These are phyloP conservation scores for Lachnellula arida DNA, from an alignment of 2,329 filamentous ascomycete species.

Conservation along the genomic window DNA sequence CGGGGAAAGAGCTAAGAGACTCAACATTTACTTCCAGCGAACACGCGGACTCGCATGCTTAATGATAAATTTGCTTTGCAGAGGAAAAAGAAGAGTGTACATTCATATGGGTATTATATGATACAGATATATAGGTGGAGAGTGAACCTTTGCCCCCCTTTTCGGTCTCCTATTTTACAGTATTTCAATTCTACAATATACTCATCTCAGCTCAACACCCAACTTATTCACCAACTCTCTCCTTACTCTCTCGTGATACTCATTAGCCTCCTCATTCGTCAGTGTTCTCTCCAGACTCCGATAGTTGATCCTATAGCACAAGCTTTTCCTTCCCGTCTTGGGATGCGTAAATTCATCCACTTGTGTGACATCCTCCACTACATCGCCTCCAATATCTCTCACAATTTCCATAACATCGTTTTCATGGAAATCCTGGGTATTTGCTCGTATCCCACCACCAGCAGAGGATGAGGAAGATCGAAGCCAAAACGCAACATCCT, in stretches of 20 bases:
- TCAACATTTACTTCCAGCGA: too few relatives aligned
- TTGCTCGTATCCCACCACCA: constrained; percentile 41
- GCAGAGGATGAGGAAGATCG: constrained; percentile 41
- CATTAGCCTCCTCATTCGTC: constrained; percentile 76
- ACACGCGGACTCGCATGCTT: too few relatives aligned
- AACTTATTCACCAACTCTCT: constrained; percentile 62
- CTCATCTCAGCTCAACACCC: constrained; percentile 73
- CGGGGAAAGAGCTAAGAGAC: too few relatives aligned
- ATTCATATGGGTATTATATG: too few relatives aligned
- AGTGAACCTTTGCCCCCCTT: not conserved
- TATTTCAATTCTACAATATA: not conserved
- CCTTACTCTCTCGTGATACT: constrained; percentile 65
- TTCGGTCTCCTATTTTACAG: not conserved
- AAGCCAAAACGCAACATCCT: constrained; percentile 95
- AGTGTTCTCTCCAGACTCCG: constrained; percentile 86
- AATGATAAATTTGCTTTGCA: too few relatives aligned
- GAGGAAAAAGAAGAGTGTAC: too few relatives aligned
- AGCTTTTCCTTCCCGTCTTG: constrained; percentile 73
- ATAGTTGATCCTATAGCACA: constrained; percentile 93
- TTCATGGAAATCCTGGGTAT: constrained; percentile 65
- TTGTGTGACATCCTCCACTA: constrained; percentile 80
- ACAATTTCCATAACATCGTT: constrained; percentile 98
- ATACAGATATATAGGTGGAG: too few relatives aligned
- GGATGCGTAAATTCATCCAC: constrained; percentile 87
- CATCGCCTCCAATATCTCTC: constrained; percentile 72